Evolutionary conservation across 1,139 yeast species (phyloP), one percentile per base, ranked within the genome.

Genomic region (Saccharomycopsis hybrid): DNA sequence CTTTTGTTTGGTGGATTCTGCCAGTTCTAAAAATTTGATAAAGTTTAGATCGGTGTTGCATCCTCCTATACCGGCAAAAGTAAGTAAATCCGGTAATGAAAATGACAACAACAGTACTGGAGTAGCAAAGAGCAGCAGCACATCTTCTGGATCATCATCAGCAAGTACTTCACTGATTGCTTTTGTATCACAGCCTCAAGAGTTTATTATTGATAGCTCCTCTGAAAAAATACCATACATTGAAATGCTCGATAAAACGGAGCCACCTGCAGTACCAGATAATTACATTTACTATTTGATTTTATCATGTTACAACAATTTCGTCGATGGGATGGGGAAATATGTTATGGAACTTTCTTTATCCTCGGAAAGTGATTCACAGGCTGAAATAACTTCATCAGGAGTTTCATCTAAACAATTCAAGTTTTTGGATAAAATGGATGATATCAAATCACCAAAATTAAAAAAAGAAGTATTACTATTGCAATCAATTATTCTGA

Each of bases 181-280:
- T n/a, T 9, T 32, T 32, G 36, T 32, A 8, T 9, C n/a, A 8
- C n/a, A 32, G n/a, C n/a, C 36, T n/a, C 43, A 40, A 24, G 46
- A 43, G 7, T 8, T 52, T 63, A 13, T 57, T 59, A 1, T 49
- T 58, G 13, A 63, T 13, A 62, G 58, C 3, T 71, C 78, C 0
- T 60, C 71, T 1, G 67, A 78, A 49, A 78, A 81, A 56, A 70
- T 80, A 0, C 71, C 82, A 4, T 74, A 81, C 52, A 70, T 89
- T 43, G 96, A 89, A 53, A 76, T 82, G 52, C 69, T 90, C 33
- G 97, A 90, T 59, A 89, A 88, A 59, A 59, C 70, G 0, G 94
- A 85, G 36, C 82, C 95, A 0, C 81, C 86, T 0, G 60, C 66
- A 1, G 70, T 80, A 2, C 87, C 94, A 1, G 69, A 70, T 2